These are phyloP conservation scores for Botrytis pseudocinerea DNA, from an alignment of 2,329 filamentous ascomycete species.

Conservation along the genomic window DNA sequence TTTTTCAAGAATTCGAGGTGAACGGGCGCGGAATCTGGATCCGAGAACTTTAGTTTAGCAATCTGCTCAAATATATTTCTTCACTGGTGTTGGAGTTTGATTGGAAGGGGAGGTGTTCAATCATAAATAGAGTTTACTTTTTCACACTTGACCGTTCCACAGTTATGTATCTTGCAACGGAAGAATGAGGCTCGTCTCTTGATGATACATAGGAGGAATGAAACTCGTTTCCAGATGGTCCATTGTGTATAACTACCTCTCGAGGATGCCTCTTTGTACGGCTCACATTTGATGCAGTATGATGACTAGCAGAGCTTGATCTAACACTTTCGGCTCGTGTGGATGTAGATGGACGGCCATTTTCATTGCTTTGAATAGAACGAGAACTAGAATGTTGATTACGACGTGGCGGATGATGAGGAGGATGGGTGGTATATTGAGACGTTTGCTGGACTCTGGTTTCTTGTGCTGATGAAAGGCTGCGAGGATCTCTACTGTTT, in stretches of 20 bases:
- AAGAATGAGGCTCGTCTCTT: neutral
- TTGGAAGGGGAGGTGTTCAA: neutral
- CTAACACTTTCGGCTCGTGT: neutral
- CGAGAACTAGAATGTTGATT: neutral
- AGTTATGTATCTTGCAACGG: neutral
- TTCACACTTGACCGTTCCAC: neutral
- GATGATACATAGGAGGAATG: neutral
- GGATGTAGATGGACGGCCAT: neutral
- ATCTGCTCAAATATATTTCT: neutral
- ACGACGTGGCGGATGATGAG: neutral
- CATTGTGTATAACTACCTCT: neutral
- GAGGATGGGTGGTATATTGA: neutral
- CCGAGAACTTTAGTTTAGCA: neutral
- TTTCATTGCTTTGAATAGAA: neutral
- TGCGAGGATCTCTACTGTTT: neutral
- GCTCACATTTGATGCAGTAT: neutral
- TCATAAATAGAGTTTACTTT: neutral
- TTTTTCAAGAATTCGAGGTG: neutral
- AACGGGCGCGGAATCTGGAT: rapidly evolving
- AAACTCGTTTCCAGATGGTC: neutral
- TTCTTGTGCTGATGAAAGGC: neutral
- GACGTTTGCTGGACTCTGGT: neutral
- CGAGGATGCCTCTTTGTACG: neutral
- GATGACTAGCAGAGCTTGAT: neutral
- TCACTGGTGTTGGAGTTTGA: neutral